A percentile compares a stretch with the other conserved stretches of the same genome.
These are phyloP conservation scores for Isatis tinctoria DNA, from an alignment of 345 rosid species.

Conservation along the genomic window DNA sequence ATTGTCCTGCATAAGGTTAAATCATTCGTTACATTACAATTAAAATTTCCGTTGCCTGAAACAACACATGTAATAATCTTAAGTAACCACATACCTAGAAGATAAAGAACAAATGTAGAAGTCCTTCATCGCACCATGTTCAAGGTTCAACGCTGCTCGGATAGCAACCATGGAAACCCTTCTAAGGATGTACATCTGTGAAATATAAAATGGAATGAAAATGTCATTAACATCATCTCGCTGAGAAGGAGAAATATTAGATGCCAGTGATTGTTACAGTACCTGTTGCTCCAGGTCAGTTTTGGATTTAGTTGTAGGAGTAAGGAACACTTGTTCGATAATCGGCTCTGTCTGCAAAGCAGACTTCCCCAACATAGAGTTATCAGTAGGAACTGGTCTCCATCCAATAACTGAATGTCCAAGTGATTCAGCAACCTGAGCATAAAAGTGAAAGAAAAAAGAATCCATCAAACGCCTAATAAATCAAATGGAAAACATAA, in stretches of 20 bases:
- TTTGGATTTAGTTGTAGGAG: slow-evolving; percentile 62
- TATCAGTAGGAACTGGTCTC: slow-evolving; percentile 89
- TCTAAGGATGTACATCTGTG: slow-evolving; percentile 91
- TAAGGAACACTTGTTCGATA: slow-evolving; percentile 93
- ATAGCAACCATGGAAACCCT: slow-evolving; percentile 97
- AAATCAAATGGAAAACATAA: background rate
- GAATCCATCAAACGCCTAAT: background rate
- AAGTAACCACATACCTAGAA: slow-evolving; percentile 56
- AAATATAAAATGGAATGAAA: background rate
- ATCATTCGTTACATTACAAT: background rate
- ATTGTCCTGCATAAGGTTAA: slow-evolving; percentile 57
- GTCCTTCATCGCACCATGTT: slow-evolving; percentile 78
- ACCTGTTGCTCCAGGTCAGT: slow-evolving; percentile 95
- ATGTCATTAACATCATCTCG: background rate
- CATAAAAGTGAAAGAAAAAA: background rate
- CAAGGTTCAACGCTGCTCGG: slow-evolving; percentile 84
- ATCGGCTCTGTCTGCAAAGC: slow-evolving; percentile 93
- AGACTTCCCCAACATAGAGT: slow-evolving; percentile 71
- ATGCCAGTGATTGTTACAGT: background rate
- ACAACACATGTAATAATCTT: background rate
- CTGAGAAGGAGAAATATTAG: background rate
- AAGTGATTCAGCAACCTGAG: slow-evolving; percentile 90
- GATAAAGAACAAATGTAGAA: slow-evolving; percentile 98
- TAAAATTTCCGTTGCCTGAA: background rate
- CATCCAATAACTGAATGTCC: slow-evolving; percentile 95